Percentiles rank a stretch among this genome's conserved stretches.
These are phyloP conservation scores for Yamadazyma conglobata DNA, from an alignment of 1,139 yeast species.

Conservation along the genomic window DNA sequence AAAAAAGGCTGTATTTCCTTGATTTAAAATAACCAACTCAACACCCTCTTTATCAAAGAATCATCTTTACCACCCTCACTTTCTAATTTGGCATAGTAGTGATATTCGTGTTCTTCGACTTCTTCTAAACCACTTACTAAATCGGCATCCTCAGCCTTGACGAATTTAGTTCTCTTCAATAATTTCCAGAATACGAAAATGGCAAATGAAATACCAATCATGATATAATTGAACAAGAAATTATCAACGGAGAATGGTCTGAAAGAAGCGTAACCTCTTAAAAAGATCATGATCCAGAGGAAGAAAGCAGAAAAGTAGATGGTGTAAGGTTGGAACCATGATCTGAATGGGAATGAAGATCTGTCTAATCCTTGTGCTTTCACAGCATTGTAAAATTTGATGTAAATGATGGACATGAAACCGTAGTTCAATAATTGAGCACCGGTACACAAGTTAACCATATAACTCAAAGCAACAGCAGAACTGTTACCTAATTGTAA, in stretches of 20 bases:
- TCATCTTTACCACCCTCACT: slow-evolving; percentile 12
- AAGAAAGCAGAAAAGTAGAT: slow-evolving; percentile 49
- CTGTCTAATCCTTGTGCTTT: slow-evolving; percentile 63
- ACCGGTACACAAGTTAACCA: slow-evolving; percentile 74
- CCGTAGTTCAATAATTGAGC: slow-evolving; percentile 71
- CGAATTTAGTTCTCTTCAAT: slow-evolving; percentile 25
- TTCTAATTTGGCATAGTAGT: slow-evolving; percentile 30
- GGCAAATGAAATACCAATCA: slow-evolving; percentile 28
- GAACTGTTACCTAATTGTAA: slow-evolving; percentile 57
- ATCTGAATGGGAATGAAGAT: slow-evolving; percentile 64
- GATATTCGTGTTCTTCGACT: slow-evolving; percentile 43
- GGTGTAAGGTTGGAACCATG: slow-evolving; percentile 74
- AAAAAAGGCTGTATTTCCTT: not conserved
- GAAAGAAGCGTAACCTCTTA: slow-evolving; percentile 39
- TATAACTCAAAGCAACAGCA: slow-evolving; percentile 67
- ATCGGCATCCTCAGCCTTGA: slow-evolving; percentile 31
- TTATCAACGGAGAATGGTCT: slow-evolving; percentile 33
- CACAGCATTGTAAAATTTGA: slow-evolving; percentile 58
- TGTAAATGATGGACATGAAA: slow-evolving; percentile 61
- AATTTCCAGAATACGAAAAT: slow-evolving; percentile 32
- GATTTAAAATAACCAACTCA: slow-evolving; percentile 14
- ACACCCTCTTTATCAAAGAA: slow-evolving; percentile 4
- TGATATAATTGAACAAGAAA: slow-evolving; percentile 43
- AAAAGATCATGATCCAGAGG: slow-evolving; percentile 33
- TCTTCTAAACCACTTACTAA: slow-evolving; percentile 36